Conservation (phyloP, 495 filamentous ascomycete genomes). For the Hypoxylon cercidicola region DNA sequence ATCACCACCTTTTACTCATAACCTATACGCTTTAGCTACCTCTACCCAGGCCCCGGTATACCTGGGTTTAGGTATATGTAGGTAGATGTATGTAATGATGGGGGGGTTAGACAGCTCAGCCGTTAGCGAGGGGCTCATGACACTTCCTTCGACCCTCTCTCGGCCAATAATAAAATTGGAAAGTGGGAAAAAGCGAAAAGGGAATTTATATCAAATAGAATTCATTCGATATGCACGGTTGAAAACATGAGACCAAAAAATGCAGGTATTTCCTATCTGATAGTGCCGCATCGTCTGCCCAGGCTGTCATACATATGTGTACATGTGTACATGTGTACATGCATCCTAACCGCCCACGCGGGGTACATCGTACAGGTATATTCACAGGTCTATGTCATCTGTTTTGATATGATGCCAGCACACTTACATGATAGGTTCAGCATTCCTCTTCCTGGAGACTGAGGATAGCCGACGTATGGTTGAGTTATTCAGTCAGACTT, state of each 20-base stretch:
- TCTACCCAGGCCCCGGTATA: conserved; percentile 23
- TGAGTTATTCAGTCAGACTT: no score
- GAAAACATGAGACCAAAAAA: conserved; percentile 14
- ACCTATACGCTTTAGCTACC: conserved; percentile 11
- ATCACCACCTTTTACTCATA: conserved; percentile 18
- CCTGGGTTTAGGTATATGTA: not conserved
- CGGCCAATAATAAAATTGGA: conserved; percentile 25
- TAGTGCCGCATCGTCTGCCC: conserved; percentile 25
- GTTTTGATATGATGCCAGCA: conserved; percentile 2
- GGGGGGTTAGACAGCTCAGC: conserved; percentile 26
- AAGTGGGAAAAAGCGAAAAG: not conserved
- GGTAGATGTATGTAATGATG: not conserved
- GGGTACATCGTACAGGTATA: conserved; percentile 35
- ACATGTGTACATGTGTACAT: conserved; percentile 14
- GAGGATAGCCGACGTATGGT: no score
- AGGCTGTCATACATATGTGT: not conserved
- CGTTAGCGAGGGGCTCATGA: conserved; percentile 18
- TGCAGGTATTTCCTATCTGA: conserved; percentile 19
- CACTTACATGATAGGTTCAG: no score
- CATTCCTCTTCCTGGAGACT: no score
- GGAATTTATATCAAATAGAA: conserved; percentile 5
- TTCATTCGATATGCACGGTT: conserved; percentile 9
- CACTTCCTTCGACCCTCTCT: not conserved
- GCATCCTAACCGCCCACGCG: conserved; percentile 29
- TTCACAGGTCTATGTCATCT: conserved; percentile 2